phyloP scores from a whole-genome alignment of 2,329 filamentous ascomycete genomes.

The Verticillium dahliae region DNA sequence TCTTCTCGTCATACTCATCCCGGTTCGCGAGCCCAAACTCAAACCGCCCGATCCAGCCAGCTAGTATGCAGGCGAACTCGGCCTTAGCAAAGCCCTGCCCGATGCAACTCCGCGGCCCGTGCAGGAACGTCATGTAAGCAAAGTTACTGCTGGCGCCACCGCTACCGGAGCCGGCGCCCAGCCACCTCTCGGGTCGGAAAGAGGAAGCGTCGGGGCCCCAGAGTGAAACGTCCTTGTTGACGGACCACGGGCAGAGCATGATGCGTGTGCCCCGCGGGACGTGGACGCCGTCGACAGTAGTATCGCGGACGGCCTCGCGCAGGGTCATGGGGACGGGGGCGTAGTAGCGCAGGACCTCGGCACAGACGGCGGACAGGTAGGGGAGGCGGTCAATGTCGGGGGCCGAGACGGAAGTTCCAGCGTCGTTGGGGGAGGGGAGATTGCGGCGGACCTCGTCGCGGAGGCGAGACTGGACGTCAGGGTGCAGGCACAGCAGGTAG shows the following conservation, averaged over 20 bases:
- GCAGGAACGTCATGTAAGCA: slow-evolving; percentile 73
- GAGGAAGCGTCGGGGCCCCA: slow-evolving; percentile 71
- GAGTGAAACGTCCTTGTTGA: slow-evolving; percentile 60
- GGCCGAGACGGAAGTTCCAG: slow-evolving; percentile 35
- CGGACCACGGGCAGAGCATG: slow-evolving; percentile 57
- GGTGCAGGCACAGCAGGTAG: slow-evolving; percentile 62
- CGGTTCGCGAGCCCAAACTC: slow-evolving; percentile 51
- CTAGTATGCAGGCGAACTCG: slow-evolving; percentile 80
- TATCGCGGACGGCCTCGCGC: slow-evolving; percentile 58
- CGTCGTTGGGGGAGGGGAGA: slow-evolving; percentile 42
- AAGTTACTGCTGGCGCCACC: slow-evolving; percentile 74
- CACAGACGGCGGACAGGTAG: slow-evolving; percentile 74
- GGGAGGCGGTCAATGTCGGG: slow-evolving; percentile 64
- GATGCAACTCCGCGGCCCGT: slow-evolving; percentile 82
- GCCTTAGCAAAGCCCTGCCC: slow-evolving; percentile 73
- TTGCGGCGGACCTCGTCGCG: slow-evolving; percentile 59
- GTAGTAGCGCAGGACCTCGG: slow-evolving; percentile 68
- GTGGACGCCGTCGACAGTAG: slow-evolving; percentile 55
- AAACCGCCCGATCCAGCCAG: slow-evolving; percentile 70
- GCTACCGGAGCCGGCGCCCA: slow-evolving; percentile 37
- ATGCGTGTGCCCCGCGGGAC: slow-evolving; percentile 68
- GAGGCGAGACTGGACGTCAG: slow-evolving; percentile 58
- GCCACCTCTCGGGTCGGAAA: slow-evolving; percentile 78
- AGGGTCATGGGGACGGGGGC: slow-evolving; percentile 66
- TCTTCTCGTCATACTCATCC: slow-evolving; percentile 58